These are phyloP conservation scores for Lactifluus pinguis DNA, from an alignment of 768 basidiomycete genomes.

Conservation along the genomic window DNA sequence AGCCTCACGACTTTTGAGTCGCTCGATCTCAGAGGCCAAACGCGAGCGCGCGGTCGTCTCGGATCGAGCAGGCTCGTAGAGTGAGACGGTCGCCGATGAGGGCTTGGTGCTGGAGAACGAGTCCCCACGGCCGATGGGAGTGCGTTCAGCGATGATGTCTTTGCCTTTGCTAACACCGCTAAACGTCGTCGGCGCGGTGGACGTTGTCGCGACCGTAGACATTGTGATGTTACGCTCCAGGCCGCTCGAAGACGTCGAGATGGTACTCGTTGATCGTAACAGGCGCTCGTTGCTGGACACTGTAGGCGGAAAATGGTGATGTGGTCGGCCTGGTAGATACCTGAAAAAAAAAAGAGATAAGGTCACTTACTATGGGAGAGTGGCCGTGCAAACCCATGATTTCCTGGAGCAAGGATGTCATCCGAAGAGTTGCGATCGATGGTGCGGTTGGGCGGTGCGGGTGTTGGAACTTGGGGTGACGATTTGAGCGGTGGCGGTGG, in stretches of 20 bases:
- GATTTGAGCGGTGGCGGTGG: conserved; percentile 9
- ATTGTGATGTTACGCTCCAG: conserved; percentile 16
- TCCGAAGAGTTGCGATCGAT: conserved; percentile 13
- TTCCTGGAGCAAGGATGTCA: conserved; percentile 15
- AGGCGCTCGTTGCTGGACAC: conserved; percentile 11
- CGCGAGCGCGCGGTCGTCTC: conserved; percentile 16
- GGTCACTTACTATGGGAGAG: conserved; percentile 15
- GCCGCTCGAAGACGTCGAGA: conserved; percentile 13
- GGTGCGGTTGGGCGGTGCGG: not conserved
- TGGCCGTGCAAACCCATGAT: conserved; percentile 12
- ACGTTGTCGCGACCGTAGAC: conserved; percentile 13
- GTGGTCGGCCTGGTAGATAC: not conserved
- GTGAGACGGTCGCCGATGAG: not conserved
- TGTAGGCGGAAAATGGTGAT: not conserved
- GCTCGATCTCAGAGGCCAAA: conserved; percentile 14
- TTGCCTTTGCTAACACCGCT: conserved; percentile 3
- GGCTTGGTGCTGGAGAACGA: conserved; percentile 3
- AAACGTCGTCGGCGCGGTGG: conserved; percentile 5
- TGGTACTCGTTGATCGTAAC: conserved; percentile 11
- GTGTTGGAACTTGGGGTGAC: not conserved
- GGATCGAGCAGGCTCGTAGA: conserved; percentile 7
- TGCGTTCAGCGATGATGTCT: conserved; percentile 1
- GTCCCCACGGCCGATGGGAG: not conserved
- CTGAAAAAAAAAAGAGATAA: not conserved
- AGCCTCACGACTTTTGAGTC: conserved; percentile 27